Evolutionary conservation across 1,284 basidiomycete species (phyloP).

Genomic region (Pseudozyma tsukubaensis): DNA sequence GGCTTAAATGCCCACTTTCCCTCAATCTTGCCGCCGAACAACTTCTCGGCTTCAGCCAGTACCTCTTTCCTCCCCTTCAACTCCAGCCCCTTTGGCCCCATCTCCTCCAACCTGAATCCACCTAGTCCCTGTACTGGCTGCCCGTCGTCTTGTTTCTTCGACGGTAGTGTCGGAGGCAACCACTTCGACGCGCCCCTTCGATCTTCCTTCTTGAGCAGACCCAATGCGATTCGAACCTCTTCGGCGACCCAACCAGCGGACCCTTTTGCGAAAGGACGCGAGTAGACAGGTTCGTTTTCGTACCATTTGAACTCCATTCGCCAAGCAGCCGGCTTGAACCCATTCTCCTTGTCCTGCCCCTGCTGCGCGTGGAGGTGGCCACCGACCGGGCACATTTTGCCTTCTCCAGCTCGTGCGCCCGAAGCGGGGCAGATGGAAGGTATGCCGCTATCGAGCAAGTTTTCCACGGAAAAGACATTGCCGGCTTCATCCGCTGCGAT

Average conservation of each 20-base stretch:
- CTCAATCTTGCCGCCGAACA: constrained; percentile 33
- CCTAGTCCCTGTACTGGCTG: constrained; percentile 21
- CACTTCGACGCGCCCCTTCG: constrained; percentile 24
- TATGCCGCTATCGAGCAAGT: constrained; percentile 28
- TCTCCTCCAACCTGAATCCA: constrained; percentile 48
- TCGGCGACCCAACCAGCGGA: constrained; percentile 22
- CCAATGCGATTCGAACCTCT: constrained; percentile 22
- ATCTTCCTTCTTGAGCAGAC: constrained; percentile 26
- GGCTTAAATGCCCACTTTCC: constrained; percentile 33
- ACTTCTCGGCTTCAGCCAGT: constrained; percentile 29
- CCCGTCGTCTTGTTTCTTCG: background rate
- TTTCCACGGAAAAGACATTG: constrained; percentile 32
- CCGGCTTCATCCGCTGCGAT: constrained; percentile 22
- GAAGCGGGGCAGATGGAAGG: constrained; percentile 44
- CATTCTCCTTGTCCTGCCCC: background rate
- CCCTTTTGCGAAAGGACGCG: constrained; percentile 18
- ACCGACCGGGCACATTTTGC: constrained; percentile 49
- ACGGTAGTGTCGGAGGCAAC: constrained; percentile 26
- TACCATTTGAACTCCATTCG: constrained; percentile 46
- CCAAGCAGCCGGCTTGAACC: constrained; percentile 28
- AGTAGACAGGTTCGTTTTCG: constrained; percentile 47
- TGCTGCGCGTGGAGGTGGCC: constrained; percentile 12
- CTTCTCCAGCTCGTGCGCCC: constrained; percentile 30
- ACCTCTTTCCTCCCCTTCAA: constrained; percentile 45
- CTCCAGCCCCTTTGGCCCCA: constrained; percentile 50